A percentile compares a stretch with the other conserved stretches of the same genome.
These are phyloP conservation scores for Jimgerdemannia flammicorona DNA, from an alignment of 192 early-diverging fungal species.

Conservation along the genomic window DNA sequence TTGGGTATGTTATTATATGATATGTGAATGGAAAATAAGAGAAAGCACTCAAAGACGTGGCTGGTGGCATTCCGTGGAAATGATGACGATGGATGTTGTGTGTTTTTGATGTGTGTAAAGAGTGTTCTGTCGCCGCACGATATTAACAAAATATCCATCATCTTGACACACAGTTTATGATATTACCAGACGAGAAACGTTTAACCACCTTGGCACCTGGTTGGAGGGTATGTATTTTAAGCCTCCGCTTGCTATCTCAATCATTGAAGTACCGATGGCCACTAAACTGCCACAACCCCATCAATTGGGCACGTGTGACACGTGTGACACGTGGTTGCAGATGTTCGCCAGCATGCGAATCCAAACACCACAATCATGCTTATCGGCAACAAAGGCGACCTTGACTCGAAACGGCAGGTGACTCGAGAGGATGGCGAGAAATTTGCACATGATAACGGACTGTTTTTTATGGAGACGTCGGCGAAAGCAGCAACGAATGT, in stretches of 20 bases:
- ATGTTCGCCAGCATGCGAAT: slow-evolving; percentile 86
- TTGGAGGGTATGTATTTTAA: slow-evolving; percentile 45
- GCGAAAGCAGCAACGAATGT: slow-evolving; percentile 89
- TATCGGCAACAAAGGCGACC: slow-evolving; percentile 91
- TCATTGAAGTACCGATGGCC: neutral
- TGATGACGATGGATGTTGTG: no score
- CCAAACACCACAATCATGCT: slow-evolving; percentile 86
- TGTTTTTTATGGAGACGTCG: slow-evolving; percentile 89
- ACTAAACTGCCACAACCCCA: neutral
- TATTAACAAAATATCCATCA: neutral
- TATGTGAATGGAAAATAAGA: neutral
- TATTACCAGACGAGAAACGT: slow-evolving; percentile 79
- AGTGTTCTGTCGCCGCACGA: no score
- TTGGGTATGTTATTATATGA: slow-evolving; percentile 42
- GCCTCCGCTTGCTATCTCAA: neutral
- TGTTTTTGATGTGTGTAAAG: no score
- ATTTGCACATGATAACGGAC: slow-evolving; percentile 81
- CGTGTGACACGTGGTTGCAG: slow-evolving; percentile 13
- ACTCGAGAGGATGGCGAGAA: slow-evolving; percentile 82
- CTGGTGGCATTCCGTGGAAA: neutral
- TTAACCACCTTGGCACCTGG: slow-evolving; percentile 75
- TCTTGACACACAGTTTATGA: slow-evolving; percentile 55
- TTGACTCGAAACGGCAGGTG: slow-evolving; percentile 71
- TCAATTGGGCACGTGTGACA: neutral
- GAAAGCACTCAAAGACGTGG: slow-evolving; percentile 10